phyloP scores from a whole-genome alignment of 352 stramenopile species.

The Globisporangium viniferum region DNA sequence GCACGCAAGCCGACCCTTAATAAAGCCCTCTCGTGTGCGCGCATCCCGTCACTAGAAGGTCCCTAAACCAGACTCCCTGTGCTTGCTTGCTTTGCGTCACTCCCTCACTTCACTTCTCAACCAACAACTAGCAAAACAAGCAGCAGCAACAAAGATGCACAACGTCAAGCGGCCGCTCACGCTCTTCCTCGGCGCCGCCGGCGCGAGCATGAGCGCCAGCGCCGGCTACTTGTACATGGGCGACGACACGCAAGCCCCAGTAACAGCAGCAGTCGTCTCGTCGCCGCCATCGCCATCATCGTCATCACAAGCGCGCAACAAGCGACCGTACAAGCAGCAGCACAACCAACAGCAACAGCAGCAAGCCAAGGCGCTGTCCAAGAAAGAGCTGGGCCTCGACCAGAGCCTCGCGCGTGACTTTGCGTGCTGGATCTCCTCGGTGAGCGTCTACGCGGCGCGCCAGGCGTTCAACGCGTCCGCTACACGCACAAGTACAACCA shows the following conservation, averaged over 20 bases:
- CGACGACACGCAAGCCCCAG: conserved; percentile 29
- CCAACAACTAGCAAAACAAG: not conserved
- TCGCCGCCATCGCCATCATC: not conserved
- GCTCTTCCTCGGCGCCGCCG: conserved; percentile 43
- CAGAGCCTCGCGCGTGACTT: conserved; percentile 69
- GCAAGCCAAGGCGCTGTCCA: conserved; percentile 25
- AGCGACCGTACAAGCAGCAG: conserved; percentile 22
- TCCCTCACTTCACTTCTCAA: not conserved
- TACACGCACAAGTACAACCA: not conserved
- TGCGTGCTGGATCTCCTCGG: conserved; percentile 61
- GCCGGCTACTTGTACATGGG: conserved; percentile 41
- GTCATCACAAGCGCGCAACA: conserved; percentile 9
- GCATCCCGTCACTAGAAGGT: not conserved
- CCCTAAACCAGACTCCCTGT: not conserved
- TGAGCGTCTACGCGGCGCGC: conserved; percentile 51
- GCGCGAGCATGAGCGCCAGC: conserved; percentile 38
- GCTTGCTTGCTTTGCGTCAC: not conserved
- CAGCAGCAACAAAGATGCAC: conserved; percentile 9
- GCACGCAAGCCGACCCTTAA: not conserved
- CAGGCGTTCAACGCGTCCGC: conserved; percentile 48
- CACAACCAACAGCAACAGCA: not conserved
- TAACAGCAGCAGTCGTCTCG: conserved; percentile 5
- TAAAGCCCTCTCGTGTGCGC: not conserved
- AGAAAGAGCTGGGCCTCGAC: conserved; percentile 59
- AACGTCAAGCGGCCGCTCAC: conserved; percentile 54